Evolutionary conservation across 2,329 filamentous ascomycete genomes (phyloP), one percentile per base, ranked within the genome.

Genomic region (Cladosporium sp.): DNA sequence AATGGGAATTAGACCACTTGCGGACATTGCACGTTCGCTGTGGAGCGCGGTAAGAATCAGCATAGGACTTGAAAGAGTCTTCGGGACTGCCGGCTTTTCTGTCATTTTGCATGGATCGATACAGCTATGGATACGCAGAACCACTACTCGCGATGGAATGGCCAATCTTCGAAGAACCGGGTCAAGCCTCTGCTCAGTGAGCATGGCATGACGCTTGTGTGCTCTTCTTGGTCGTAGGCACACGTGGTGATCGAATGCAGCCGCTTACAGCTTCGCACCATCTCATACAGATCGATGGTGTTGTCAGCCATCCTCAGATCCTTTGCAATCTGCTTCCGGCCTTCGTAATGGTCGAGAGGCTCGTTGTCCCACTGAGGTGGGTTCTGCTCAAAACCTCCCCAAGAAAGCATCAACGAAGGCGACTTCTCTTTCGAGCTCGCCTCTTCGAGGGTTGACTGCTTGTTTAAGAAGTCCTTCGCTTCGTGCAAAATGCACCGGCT

Each of bases 381-480:
- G 3, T 66, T 64, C 51, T 75, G 68, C 59, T 75, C 72, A 4
- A 67, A 67, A 17, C 70, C 72, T 0, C 74, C 72, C 17, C 75
- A 66, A 8, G 72, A 68, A 8, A 78, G 55, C 17, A 73, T 71
- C 1, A 74, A 65, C 0, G 64, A 61, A 3, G 67, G 66, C 3
- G 60, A 54, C 17, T 62, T 51, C 1, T 30, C 42, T 14, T 47
- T 22, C 20, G 19, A 30, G 3, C 11, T 19, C 15, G 42, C 19
- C n/a, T 20, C 3, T 2, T 60, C 51, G 12, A 66, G 61, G n/a
- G 76, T 73, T 1, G 52, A 30, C 0, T 61, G 64, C 34, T 70
- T 70, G 30, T 74, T 69, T 2, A 63, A 62, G 3, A 76, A 55
- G 8, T 22, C 12, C 19, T 39, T 30, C 1, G 51, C 51, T 22